Evolutionary conservation across 2,329 filamentous ascomycete species (phyloP).

Genomic region (Helotiales sp.): DNA sequence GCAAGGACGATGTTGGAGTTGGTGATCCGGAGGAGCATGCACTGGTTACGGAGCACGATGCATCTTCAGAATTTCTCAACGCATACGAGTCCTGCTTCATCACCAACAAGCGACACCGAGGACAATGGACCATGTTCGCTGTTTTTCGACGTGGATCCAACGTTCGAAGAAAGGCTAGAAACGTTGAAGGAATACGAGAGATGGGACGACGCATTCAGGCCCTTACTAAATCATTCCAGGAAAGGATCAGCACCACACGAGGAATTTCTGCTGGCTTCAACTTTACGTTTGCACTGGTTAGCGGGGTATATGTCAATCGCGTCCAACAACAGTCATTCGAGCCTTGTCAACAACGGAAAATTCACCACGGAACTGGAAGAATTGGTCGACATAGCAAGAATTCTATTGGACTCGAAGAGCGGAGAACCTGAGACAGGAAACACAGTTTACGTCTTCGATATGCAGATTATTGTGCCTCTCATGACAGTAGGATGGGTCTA

Average conservation of each 20-base stretch:
- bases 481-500: slow-evolving; percentile 36
- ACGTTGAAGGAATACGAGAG: slow-evolving; percentile 35
- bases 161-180: slow-evolving; percentile 29
- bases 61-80: slow-evolving; percentile 32
- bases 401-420: slow-evolving; percentile 20
- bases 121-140: slow-evolving; percentile 17
- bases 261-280: slow-evolving; percentile 27
- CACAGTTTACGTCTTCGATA: slow-evolving; percentile 28
- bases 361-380: slow-evolving; percentile 28
- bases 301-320: slow-evolving; percentile 32
- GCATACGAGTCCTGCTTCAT: slow-evolving; percentile 1
- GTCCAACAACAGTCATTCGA: slow-evolving; percentile 25
- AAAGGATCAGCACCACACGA: slow-evolving; percentile 22
- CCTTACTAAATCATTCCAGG: slow-evolving; percentile 27
- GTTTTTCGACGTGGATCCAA: slow-evolving; percentile 35
- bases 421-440: neutral
- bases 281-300: slow-evolving; percentile 32
- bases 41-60: slow-evolving; percentile 36
- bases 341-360: slow-evolving; percentile 21
- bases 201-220: slow-evolving; percentile 35
- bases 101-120: slow-evolving; percentile 16
- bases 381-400: slow-evolving; percentile 25
- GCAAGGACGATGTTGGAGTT: slow-evolving; percentile 29
- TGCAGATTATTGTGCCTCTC: slow-evolving; percentile 35
- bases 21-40: slow-evolving; percentile 35